Percentiles rank a stretch among this genome's conserved stretches.
phyloP scores from a whole-genome alignment of 495 filamentous ascomycete species.

The Jackrogersella minutella region DNA sequence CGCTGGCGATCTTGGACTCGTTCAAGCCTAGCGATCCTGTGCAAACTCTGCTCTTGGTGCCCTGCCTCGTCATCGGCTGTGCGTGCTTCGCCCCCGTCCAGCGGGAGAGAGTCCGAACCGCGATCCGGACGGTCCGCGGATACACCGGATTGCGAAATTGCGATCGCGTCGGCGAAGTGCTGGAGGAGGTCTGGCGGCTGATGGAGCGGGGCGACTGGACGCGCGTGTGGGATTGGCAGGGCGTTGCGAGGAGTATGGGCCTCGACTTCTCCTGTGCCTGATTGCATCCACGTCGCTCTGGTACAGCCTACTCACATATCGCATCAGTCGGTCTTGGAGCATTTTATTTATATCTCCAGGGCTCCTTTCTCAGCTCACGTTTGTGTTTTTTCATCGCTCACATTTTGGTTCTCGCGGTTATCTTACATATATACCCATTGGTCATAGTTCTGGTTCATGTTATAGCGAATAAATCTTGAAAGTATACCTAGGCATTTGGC shows the following conservation, averaged over 20 bases:
- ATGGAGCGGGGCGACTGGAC: constrained; percentile 80
- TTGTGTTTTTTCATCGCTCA: constrained; percentile 24
- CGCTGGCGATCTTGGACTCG: constrained; percentile 67
- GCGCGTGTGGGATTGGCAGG: constrained; percentile 90
- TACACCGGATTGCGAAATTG: constrained; percentile 87
- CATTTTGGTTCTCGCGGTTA: constrained; percentile 23
- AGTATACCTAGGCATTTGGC: constrained; percentile 35
- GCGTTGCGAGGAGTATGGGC: constrained; percentile 75
- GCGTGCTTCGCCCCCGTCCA: constrained; percentile 77
- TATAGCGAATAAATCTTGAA: constrained; percentile 32
- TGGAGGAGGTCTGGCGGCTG: constrained; percentile 81
- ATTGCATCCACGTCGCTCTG: constrained; percentile 2
- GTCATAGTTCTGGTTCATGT: constrained; percentile 43
- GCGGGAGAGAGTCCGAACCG: constrained; percentile 71
- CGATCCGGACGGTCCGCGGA: constrained; percentile 72
- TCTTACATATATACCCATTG: constrained; percentile 37
- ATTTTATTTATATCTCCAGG: too few relatives aligned
- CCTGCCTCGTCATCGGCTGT: constrained; percentile 86
- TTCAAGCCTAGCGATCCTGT: constrained; percentile 65
- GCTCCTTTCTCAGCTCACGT: constrained; percentile 20
- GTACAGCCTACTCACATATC: constrained; percentile 2
- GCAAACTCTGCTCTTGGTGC: constrained; percentile 86
- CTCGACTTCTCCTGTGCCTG: constrained; percentile 76
- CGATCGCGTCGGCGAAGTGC: constrained; percentile 74
- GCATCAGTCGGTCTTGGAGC: not conserved